These are phyloP conservation scores for Entomortierella beljakovae DNA, from an alignment of 192 early-diverging fungal genomes.

Conservation along the genomic window DNA sequence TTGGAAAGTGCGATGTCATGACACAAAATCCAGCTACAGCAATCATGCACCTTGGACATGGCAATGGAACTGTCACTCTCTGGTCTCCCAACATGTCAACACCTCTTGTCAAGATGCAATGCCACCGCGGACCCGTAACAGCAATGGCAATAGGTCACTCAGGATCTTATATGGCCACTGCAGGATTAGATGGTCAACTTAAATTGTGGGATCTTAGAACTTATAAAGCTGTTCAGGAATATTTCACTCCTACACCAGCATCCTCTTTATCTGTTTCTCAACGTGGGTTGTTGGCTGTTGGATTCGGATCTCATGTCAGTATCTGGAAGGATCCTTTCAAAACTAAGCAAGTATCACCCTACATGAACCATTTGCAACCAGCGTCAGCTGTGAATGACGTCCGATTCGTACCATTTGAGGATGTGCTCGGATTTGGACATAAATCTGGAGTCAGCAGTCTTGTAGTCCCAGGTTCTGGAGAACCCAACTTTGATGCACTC, in stretches of 20 bases:
- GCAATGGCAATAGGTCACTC: slow-evolving; percentile 85
- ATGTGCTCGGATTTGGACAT: slow-evolving; percentile 92
- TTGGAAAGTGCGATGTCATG: slow-evolving; percentile 87
- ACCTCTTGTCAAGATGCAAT: slow-evolving; percentile 95
- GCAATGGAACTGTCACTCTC: slow-evolving; percentile 88
- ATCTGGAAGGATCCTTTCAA: slow-evolving; percentile 92
- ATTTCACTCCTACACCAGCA: slow-evolving; percentile 83
- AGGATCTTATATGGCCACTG: slow-evolving; percentile 90
- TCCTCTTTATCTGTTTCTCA: slow-evolving; percentile 86
- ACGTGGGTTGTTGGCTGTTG: slow-evolving; percentile 85
- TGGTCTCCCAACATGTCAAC: slow-evolving; percentile 89
- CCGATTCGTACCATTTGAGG: slow-evolving; percentile 94
- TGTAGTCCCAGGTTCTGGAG: slow-evolving; percentile 92
- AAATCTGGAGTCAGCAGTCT: slow-evolving; percentile 80
- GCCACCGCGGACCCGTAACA: slow-evolving; percentile 88
- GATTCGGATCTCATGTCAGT: slow-evolving; percentile 81
- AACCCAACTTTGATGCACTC: slow-evolving; percentile 96
- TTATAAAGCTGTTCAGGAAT: slow-evolving; percentile 84
- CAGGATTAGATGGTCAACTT: slow-evolving; percentile 89
- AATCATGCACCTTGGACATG: slow-evolving; percentile 91
- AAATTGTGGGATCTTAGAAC: slow-evolving; percentile 95
- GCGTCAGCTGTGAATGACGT: slow-evolving; percentile 64
- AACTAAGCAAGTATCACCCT: slow-evolving; percentile 82
- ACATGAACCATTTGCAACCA: slow-evolving; percentile 85
- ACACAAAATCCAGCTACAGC: slow-evolving; percentile 92